These are phyloP conservation scores for Cucumis hystrix DNA, from an alignment of 306 rosid genomes.

Conservation along the genomic window DNA sequence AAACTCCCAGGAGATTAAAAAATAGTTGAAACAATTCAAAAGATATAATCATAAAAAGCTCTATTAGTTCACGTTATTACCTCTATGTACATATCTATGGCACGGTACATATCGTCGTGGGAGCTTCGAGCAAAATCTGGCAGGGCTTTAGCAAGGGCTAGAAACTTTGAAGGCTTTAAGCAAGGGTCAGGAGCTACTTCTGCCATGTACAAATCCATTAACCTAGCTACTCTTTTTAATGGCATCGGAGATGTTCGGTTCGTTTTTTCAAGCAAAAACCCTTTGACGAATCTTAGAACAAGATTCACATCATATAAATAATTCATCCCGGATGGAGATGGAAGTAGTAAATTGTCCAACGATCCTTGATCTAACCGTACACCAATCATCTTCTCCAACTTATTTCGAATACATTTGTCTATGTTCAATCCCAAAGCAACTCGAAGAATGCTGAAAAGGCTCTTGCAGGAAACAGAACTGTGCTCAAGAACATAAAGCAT, in stretches of 20 bases:
- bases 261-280: conserved; percentile 27
- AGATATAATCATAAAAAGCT: not conserved
- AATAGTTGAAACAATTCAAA: not conserved
- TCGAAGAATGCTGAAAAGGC: conserved; percentile 57
- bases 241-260: conserved; percentile 16
- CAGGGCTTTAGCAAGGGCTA: conserved; percentile 47
- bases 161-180: conserved; percentile 61
- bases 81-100: conserved; percentile 78
- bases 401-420: conserved; percentile 43
- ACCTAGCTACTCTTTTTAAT: conserved; percentile 47
- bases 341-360: conserved; percentile 80
- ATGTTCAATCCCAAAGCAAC: conserved; percentile 41
- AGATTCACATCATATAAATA: conserved; percentile 74
- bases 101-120: conserved; percentile 66
- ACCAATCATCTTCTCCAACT: conserved; percentile 82
- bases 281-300: conserved; percentile 63
- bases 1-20: not conserved
- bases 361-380: conserved; percentile 64
- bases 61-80: conserved; percentile 19
- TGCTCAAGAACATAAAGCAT: conserved; percentile 38
- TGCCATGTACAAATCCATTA: conserved; percentile 72
- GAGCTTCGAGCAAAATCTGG: conserved; percentile 81
- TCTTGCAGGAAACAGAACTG: conserved; percentile 47
- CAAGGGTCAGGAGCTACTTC: conserved; percentile 95
- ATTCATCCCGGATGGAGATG: conserved; percentile 56